A percentile compares a stretch with the other conserved stretches of the same genome.
phyloP scores from a whole-genome alignment of 2,329 filamentous ascomycete genomes.

The Cytospora piceae region DNA sequence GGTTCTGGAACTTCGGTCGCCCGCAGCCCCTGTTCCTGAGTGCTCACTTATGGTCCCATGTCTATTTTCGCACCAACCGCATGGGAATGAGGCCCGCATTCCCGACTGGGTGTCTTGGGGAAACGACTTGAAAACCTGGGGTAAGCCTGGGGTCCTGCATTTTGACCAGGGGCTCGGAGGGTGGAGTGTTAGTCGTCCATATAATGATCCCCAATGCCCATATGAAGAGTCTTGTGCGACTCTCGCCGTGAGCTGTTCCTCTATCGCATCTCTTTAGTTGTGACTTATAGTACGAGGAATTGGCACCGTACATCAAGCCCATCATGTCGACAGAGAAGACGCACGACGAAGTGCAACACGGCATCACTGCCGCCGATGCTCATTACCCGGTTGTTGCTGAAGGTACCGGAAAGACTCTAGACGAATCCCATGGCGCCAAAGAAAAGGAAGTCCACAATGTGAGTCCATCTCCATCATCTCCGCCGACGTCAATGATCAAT shows the following conservation, averaged over 20 bases:
- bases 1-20: not conserved
- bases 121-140: slow-evolving; percentile 23
- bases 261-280: not conserved
- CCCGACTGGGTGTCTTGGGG: slow-evolving; percentile 13
- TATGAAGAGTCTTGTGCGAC: slow-evolving; percentile 10
- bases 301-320: slow-evolving; percentile 7
- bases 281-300: slow-evolving; percentile 7
- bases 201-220: slow-evolving; percentile 20
- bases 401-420: slow-evolving; percentile 36
- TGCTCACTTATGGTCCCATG: slow-evolving; percentile 6
- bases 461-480: slow-evolving; percentile 29
- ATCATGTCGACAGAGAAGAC: slow-evolving; percentile 29
- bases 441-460: slow-evolving; percentile 49
- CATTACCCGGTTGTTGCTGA: slow-evolving; percentile 34
- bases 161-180: not conserved
- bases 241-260: slow-evolving; percentile 6
- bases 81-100: slow-evolving; percentile 28
- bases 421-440: slow-evolving; percentile 40
- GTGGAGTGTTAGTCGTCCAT: slow-evolving; percentile 5
- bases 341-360: slow-evolving; percentile 26
- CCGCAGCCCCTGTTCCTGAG: not conserved
- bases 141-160: slow-evolving; percentile 16
- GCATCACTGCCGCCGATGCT: slow-evolving; percentile 22
- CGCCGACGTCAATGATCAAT: not conserved
- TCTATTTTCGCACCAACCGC: slow-evolving; percentile 22